phyloP scores from a whole-genome alignment of 208 protist genomes.

The Crithidia acanthocephali region DNA sequence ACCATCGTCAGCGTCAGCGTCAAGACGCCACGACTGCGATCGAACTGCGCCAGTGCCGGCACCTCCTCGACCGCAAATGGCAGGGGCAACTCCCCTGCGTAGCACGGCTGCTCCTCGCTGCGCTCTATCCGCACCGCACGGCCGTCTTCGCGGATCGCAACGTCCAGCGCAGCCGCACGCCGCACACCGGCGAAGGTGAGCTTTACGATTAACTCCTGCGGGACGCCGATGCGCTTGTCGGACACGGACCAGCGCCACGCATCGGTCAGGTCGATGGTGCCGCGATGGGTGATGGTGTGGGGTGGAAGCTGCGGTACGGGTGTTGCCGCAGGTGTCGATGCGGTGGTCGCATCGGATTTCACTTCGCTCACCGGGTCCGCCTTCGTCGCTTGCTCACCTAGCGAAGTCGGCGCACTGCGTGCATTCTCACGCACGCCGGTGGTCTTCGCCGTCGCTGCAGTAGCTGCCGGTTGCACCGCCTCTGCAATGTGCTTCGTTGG shows the following conservation, averaged over 20 bases:
- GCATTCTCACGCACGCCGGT: neutral
- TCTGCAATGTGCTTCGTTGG: slow-evolving; percentile 47
- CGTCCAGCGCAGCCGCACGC: slow-evolving; percentile 57
- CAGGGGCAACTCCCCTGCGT: slow-evolving; percentile 68
- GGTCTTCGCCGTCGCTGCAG: neutral
- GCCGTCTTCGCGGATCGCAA: slow-evolving; percentile 67
- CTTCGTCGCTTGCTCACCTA: too few relatives aligned
- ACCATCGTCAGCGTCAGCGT: slow-evolving; percentile 78
- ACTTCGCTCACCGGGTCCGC: neutral
- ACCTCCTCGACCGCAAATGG: slow-evolving; percentile 79
- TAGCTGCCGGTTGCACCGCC: neutral
- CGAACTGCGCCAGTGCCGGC: slow-evolving; percentile 72
- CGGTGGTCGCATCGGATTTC: neutral
- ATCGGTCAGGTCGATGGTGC: slow-evolving; percentile 75
- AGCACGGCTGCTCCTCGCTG: slow-evolving; percentile 44
- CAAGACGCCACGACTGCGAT: slow-evolving; percentile 51
- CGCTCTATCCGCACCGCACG: slow-evolving; percentile 50
- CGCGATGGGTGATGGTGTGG: slow-evolving; percentile 76
- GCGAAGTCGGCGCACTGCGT: too few relatives aligned
- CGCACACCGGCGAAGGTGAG: slow-evolving; percentile 67
- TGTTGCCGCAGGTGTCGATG: neutral
- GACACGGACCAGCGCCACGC: slow-evolving; percentile 82
- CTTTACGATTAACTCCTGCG: slow-evolving; percentile 79
- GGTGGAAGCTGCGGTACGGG: slow-evolving; percentile 44
- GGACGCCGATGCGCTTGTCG: slow-evolving; percentile 79